Evolutionary conservation across 176 grass and related monocot species (phyloP), one percentile per base, ranked within the genome.

Genomic region (Triticum dicoccoides): DNA sequence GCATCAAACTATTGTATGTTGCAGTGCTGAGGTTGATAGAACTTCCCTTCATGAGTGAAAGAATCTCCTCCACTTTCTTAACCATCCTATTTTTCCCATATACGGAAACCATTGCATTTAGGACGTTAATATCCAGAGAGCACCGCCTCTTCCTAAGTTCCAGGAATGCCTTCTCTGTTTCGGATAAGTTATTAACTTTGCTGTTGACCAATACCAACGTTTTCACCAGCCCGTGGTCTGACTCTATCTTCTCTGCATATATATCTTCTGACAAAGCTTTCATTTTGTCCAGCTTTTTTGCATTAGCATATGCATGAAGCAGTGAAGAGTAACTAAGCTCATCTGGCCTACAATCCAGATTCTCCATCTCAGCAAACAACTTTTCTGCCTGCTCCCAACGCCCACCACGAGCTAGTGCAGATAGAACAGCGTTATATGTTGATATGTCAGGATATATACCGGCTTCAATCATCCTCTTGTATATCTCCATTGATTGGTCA

Each of bases 231-330:
- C 91, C 86, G 24, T 96, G 92, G 35, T 88, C 84, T 69, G 94
- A 83, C 54, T 90, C 80, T 39, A 98, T 84, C 72, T 77, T 87
- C 63, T 86, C 80, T 70, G 78, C 80, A 85, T 98, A 98, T 89
- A 98, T 96, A 61, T 89, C 90, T 70, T 98, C 82, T 39, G 94
- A 89, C 33, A 98, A 79, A 86, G 58, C 29, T 79, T 75, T 89
- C 59, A 98, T 34, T 86, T 85, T 88, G n/a, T 92, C 88, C 80
- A 94, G 49, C 65, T 82, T 82, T 80, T 91, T 96, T 24, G 86
- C 94, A 72, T 96, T 98, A 21, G 88, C 91, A 88, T 98, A 98
- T 66, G 93, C 88, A 90, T 94, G 97, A 80, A 98, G 93, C 83
- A 98, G 78, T 66, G 97, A 98, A 13, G 88, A 98, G 73, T 98